Percentiles rank a stretch among this genome's conserved stretches.
These are phyloP conservation scores for Phaeotremella fagi DNA, from an alignment of 768 basidiomycete species.

Conservation along the genomic window DNA sequence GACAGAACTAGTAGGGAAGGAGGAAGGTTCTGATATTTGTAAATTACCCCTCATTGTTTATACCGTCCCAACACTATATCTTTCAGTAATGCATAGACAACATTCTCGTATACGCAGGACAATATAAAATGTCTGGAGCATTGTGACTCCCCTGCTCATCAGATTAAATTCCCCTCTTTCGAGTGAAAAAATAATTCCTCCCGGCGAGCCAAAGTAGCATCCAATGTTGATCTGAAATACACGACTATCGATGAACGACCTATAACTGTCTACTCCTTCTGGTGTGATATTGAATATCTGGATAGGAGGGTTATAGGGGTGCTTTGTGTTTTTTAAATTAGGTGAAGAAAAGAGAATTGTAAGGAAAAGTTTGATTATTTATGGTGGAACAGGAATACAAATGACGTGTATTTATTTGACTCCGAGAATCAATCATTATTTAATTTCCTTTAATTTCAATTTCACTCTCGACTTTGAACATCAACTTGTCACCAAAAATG, in stretches of 20 bases:
- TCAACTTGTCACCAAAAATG: slow-evolving; percentile 24
- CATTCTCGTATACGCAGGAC: no score
- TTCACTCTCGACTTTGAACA: no score
- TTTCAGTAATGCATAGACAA: neutral
- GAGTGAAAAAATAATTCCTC: slow-evolving; percentile 13
- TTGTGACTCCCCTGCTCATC: slow-evolving; percentile 41
- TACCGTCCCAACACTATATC: neutral
- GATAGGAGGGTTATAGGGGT: slow-evolving; percentile 30
- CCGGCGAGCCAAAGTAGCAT: slow-evolving; percentile 43
- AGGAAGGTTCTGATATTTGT: neutral
- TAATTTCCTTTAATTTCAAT: no score
- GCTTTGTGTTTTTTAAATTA: slow-evolving; percentile 22
- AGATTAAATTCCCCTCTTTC: no score
- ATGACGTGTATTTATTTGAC: slow-evolving; percentile 10
- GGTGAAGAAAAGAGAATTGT: slow-evolving; percentile 14
- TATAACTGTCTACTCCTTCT: slow-evolving; percentile 35
- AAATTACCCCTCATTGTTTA: neutral
- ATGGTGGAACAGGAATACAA: neutral
- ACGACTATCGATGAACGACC: slow-evolving; percentile 11
- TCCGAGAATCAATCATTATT: no score
- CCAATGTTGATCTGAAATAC: slow-evolving; percentile 26
- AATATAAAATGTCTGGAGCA: slow-evolving; percentile 21
- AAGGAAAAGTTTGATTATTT: slow-evolving; percentile 2
- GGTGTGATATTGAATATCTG: neutral
- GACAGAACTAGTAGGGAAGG: neutral